Base-by-base conservation (phyloP, 1,284 basidiomycete species). In the Nidula niveotomentosa region DNA sequence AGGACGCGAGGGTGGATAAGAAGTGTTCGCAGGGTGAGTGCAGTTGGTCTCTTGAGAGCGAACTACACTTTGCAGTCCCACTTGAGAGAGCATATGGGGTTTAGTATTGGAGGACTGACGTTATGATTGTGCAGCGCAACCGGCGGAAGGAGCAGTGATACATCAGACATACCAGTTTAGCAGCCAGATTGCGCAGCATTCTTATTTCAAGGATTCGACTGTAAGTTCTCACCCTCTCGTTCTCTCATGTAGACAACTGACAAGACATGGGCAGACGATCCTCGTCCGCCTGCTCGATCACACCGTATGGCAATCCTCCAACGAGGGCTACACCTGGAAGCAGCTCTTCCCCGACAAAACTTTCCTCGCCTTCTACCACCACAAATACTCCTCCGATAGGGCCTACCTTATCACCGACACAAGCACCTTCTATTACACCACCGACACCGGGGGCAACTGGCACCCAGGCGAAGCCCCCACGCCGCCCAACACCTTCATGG, bases 311-410 rank as follows among this genome's bases (percentile, higher is more conserved):
- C 94, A 97, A 75, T 97, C 94, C 0, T 84, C 83, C 65, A 98
- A 96, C 69, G 96, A 99, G 70, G 96, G 96, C 0, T 95, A 93
- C 70, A 88, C 87, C 0, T 99, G 96, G 96, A 80, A 80, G 51
- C 86, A 86, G 60, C 76, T 88, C 10, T 74, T 72, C 61, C 78
- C 84, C 0, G 77, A 75, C 2, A 76, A 88, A 54, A 81, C 77
- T 3, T 93, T 96, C 74, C 75, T 98, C 39, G 86, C 83, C 0
- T 90, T 98, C 73, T 90, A 90, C 62, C 88, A 96, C 73, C 96
- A 99, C 75, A 75, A 81, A 36, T 91, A 91, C 73, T 76, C 84
- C 36, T 63, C 80, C 48, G 90, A 93, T 56, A 88, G 96, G 17
- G 96, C 94, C 1, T 98, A 94, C 71, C 86, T 98, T 58, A 84